Evolutionary conservation across 2,329 filamentous ascomycete species (phyloP).

Genomic region (Trichoderma brevicompactum): DNA sequence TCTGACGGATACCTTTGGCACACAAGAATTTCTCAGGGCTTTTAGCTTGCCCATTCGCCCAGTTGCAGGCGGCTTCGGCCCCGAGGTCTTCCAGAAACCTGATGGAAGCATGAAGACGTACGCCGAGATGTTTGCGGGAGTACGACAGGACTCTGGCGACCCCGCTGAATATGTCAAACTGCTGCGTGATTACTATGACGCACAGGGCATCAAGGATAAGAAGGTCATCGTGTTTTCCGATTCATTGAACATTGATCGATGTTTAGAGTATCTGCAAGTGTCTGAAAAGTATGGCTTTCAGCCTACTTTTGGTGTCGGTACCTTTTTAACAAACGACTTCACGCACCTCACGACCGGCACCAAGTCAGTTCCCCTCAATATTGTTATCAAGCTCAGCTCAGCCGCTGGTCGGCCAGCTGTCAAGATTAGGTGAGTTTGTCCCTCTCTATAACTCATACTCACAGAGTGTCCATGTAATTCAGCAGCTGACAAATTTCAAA

Average conservation of each 20-base stretch:
- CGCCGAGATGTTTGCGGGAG: conserved; percentile 79
- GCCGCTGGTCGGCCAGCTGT: conserved; percentile 80
- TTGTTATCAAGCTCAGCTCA: conserved; percentile 94
- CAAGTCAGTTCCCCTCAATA: conserved; percentile 92
- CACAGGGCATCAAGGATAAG: conserved; percentile 72
- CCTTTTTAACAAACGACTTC: conserved; percentile 96
- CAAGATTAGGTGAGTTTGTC: conserved; percentile 70
- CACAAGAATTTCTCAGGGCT: conserved; percentile 80
- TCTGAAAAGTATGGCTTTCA: conserved; percentile 81
- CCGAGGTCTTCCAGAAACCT: conserved; percentile 48
- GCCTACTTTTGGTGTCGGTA: conserved; percentile 91
- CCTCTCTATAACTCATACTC: not conserved
- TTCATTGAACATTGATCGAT: conserved; percentile 87
- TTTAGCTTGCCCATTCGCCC: conserved; percentile 70
- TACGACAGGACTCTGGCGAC: conserved; percentile 90
- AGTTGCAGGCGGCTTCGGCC: conserved; percentile 48
- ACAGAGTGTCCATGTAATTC: not conserved
- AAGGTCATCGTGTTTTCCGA: conserved; percentile 97
- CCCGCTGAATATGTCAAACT: conserved; percentile 77
- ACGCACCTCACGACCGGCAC: conserved; percentile 69
- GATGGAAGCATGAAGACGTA: conserved; percentile 64
- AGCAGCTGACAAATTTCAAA: not conserved
- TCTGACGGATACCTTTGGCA: conserved; percentile 95
- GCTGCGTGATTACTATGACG: conserved; percentile 81
- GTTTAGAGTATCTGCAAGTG: conserved; percentile 84